Conservation (phyloP, 345 rosid genomes). For the Lenwebbia sp. region DNA sequence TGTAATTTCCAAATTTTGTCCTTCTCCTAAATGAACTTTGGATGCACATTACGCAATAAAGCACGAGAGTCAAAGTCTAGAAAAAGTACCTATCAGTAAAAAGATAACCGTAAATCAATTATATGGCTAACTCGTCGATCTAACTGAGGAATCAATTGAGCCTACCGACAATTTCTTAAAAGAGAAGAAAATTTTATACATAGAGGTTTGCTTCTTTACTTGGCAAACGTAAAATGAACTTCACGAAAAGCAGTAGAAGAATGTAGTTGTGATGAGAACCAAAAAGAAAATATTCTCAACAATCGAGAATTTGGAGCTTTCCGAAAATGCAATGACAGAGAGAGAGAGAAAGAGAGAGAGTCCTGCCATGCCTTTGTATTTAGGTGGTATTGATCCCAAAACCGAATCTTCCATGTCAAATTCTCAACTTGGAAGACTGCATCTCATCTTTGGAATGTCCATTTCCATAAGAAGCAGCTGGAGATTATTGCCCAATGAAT, state of each 20-base stretch:
- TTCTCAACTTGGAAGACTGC: neutral
- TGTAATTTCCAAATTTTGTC: neutral
- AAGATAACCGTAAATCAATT: neutral
- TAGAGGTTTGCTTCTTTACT: neutral
- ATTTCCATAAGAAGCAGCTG: neutral
- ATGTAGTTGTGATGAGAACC: neutral
- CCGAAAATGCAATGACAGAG: neutral
- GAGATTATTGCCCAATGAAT: neutral
- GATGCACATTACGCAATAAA: neutral
- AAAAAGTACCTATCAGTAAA: neutral
- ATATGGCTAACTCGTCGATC: neutral
- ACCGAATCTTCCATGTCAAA: neutral
- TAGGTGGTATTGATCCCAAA: neutral
- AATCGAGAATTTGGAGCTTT: neutral
- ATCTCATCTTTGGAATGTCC: neutral
- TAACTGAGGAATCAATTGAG: neutral
- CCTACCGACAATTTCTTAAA: neutral
- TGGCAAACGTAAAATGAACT: neutral
- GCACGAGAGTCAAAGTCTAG: neutral
- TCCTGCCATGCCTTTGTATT: neutral
- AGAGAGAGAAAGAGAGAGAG: neutral
- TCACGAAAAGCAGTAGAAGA: neutral
- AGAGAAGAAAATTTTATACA: neutral
- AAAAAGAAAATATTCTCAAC: neutral
- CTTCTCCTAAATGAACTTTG: neutral